Percentiles rank a stretch among this genome's conserved stretches.
Evolutionary conservation across 768 basidiomycete genomes (phyloP).

Genomic region (Lactarius tabidus): DNA sequence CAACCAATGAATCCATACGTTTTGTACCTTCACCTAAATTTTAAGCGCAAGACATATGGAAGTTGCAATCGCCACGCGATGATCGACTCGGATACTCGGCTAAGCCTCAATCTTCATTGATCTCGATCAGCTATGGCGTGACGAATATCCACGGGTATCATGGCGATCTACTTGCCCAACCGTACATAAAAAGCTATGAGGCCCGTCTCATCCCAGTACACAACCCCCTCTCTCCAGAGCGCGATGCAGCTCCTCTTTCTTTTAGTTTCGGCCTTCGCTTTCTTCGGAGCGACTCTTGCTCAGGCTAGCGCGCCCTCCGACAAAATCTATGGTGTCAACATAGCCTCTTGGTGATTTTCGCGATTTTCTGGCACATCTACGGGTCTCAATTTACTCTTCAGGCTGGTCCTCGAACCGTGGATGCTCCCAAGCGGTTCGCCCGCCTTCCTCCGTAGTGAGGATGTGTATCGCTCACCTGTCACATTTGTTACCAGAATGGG

Average conservation of each 20-base stretch:
- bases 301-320: constrained; percentile 25
- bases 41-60: too few relatives aligned
- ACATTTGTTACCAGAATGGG: constrained; percentile 49
- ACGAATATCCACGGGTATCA: too few relatives aligned
- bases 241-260: constrained; percentile 10
- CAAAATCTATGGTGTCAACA: constrained; percentile 69
- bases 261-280: neutral
- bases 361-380: neutral
- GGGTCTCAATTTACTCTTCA: constrained; percentile 29
- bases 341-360: constrained; percentile 53
- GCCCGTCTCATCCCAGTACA: neutral
- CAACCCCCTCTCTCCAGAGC: neutral
- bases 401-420: constrained; percentile 79
- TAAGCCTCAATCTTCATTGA: too few relatives aligned
- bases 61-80: too few relatives aligned
- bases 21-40: too few relatives aligned
- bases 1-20: too few relatives aligned
- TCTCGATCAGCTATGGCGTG: too few relatives aligned
- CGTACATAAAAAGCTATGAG: too few relatives aligned
- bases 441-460: neutral
- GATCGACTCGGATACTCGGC: too few relatives aligned
- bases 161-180: too few relatives aligned
- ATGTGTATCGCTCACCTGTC: neutral
- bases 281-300: neutral
- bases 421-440: constrained; percentile 64